Percentiles rank a stretch among this genome's conserved stretches.
Conservation (phyloP, 2,329 filamentous ascomycete species). For the Raffaelea albimanens region DNA sequence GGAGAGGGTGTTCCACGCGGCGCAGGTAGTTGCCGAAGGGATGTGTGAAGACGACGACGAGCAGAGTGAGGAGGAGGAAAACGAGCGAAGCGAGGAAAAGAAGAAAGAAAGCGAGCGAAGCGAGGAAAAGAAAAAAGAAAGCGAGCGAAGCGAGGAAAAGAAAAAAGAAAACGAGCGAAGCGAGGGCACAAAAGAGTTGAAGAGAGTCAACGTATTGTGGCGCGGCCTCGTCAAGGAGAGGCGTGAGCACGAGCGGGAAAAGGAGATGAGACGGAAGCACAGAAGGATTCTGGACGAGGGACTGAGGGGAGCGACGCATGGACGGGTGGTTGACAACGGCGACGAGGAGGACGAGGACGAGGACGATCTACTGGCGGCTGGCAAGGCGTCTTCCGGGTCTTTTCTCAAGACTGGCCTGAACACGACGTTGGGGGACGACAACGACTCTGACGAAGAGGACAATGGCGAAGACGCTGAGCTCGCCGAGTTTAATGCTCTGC, state of each 20-base stretch:
- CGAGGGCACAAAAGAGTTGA: conserved; percentile 20
- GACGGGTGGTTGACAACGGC: conserved; percentile 29
- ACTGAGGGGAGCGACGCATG: conserved; percentile 2
- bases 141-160: conserved; percentile 11
- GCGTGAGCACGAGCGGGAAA: conserved; percentile 60
- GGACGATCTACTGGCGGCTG: conserved; percentile 62
- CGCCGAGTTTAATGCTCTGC: conserved; percentile 65
- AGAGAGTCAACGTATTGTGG: conserved; percentile 66
- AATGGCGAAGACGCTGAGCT: conserved; percentile 77
- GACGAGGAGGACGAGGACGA: conserved; percentile 59
- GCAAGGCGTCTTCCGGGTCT: conserved; percentile 48
- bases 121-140: background rate
- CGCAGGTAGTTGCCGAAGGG: conserved; percentile 73
- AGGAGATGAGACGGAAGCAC: conserved; percentile 54
- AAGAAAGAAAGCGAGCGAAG: conserved; percentile 4
- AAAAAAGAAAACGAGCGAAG: conserved; percentile 17
- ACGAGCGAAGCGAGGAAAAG: background rate
- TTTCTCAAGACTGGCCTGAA: conserved; percentile 1
- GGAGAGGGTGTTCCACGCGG: conserved; percentile 63
- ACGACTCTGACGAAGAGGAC: conserved; percentile 53
- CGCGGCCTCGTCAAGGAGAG: conserved; percentile 63
- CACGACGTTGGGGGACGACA: conserved; percentile 49
- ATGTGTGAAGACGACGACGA: conserved; percentile 50
- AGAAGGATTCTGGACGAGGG: conserved; percentile 23
- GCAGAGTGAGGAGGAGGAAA: conserved; percentile 14